Evolutionary conservation across 2,329 filamentous ascomycete genomes (phyloP), one percentile per base, ranked within the genome.

Genomic region (Dothistroma septosporum): DNA sequence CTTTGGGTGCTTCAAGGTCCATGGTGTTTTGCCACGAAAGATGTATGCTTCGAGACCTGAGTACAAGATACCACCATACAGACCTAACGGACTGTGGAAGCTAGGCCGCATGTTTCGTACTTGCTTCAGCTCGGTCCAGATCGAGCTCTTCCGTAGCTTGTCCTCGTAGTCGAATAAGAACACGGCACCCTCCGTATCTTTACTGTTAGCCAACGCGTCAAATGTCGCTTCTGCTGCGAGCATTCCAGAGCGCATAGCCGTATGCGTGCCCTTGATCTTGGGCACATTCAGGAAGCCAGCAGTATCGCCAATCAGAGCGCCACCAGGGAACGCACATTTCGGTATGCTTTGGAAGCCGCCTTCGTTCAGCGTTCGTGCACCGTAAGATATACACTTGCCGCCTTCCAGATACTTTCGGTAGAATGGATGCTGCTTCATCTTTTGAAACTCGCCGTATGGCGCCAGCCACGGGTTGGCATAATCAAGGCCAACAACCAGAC

Each of bases 191-290:
- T 82, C 78, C 19, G 64, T 66, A 65, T 86, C 82, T 6, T 79
- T 78, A 63, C 75, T 79, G 16, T 65, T 66, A 53, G 73, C 78
- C 28, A 99, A 80, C 2, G 94, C 94, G 28, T 83, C 82, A 82
- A 87, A 97, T 2, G 93, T 86, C 32, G 94, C 90, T 77, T 97
- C 91, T 47, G 93, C 94, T 6, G 94, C 94, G 55, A 99, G 82
- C 89, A 99, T 97, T 63, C 93, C 94, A 1, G 91, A 95, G 73
- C 92, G 91, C 91, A 99, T 97, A 56, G 94, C 92, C 53, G 94
- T 97, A 77, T 99, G 94, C 0, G 93, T 97, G 60, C 94, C 94
- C 80, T 99, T 99, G 77, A 99, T 91, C 80, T 99, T 99, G 66
- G 94, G 94, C 16, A 99, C 89, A 72, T 99, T 99, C 76, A 99